Evolutionary conservation across 441 rosid genomes (phyloP), one percentile per base, ranked within the genome.

Genomic region (Populus trichocarpa): DNA sequence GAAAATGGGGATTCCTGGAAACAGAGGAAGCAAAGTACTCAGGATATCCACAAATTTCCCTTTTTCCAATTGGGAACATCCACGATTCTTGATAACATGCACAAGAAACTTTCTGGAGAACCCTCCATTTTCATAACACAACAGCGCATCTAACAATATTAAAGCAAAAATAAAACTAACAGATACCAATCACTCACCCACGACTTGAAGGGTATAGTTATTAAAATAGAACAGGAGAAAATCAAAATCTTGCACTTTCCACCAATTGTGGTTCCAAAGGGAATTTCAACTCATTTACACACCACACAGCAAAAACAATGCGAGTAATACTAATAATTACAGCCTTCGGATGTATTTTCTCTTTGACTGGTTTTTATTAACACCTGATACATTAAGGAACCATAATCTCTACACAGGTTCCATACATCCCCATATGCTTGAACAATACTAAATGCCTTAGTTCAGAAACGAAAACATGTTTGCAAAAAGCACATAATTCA

Each of bases 1-100:
- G 86, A 80, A 75, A 83, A 87, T 3, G 90, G 93, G 23, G 93
- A 88, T 75, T 86, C 89, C 92, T 87, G 83, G 79, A 79, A 69
- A 40, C 70, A 79, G 73, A 69, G 32, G 33, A 32, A 73, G 71
- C 74, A 64, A 22, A 32, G 42, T 38, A 73, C 77, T 71, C 10
- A 53, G 28, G 32, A 53, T 14, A 42, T 30, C 35, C 46, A 61
- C 38, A 70, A 4, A 1, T 63, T 25, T 71, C 26, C 26, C 20
- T n/a, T 18, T 59, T 40, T 1, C 50, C 57, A 46, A 14, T 46
- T 14, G 18, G 12, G 57, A 46, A 46, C 18, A 46, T 46, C 18
- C 57, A 14, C 18, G 12, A 14, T 13, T 12, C 57, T 46, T 46
- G 57, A 46, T 46, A 46, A 13, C 18, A 46, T 46, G 16, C 18